Percentiles rank a stretch among this genome's conserved stretches.
Conservation (phyloP, 805 yeast genomes). For the Saccharomycopsis sp. region DNA sequence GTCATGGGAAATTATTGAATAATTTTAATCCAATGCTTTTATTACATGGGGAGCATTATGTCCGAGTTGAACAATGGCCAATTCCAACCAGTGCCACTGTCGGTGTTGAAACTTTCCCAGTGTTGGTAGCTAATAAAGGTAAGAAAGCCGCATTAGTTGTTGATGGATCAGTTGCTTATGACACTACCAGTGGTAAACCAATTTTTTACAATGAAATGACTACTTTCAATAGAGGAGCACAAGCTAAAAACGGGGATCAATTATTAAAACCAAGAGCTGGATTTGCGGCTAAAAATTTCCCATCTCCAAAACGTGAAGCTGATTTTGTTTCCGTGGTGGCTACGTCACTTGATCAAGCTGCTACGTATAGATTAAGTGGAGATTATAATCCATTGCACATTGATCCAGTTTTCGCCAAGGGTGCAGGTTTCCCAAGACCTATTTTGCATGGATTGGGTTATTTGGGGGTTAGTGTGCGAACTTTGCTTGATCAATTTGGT, state of each 20-base stretch:
- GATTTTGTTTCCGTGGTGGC: conserved; percentile 55
- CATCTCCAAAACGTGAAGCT: conserved; percentile 54
- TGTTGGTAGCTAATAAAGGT: conserved; percentile 78
- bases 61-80: conserved; percentile 69
- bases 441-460: conserved; percentile 90
- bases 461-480: conserved; percentile 75
- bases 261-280: conserved; percentile 40
- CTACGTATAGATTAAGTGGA: conserved; percentile 84
- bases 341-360: conserved; percentile 71
- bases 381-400: conserved; percentile 94
- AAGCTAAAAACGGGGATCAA: conserved; percentile 45
- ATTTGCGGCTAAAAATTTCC: conserved; percentile 45
- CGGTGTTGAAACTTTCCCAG: conserved; percentile 55
- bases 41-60: conserved; percentile 92
- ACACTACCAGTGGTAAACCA: conserved; percentile 58
- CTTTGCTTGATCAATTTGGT: conserved; percentile 74
- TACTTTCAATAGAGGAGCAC: conserved; percentile 68
- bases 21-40: conserved; percentile 85
- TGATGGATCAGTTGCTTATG: conserved; percentile 65
- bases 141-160: conserved; percentile 73
- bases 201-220: conserved; percentile 79
- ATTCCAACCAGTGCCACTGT: conserved; percentile 66
- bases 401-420: conserved; percentile 84
- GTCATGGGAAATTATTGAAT: conserved; percentile 58
- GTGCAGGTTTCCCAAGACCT: conserved; percentile 79